Base-by-base conservation (phyloP, 1,284 basidiomycete genomes). In the Trametes sp. region DNA sequence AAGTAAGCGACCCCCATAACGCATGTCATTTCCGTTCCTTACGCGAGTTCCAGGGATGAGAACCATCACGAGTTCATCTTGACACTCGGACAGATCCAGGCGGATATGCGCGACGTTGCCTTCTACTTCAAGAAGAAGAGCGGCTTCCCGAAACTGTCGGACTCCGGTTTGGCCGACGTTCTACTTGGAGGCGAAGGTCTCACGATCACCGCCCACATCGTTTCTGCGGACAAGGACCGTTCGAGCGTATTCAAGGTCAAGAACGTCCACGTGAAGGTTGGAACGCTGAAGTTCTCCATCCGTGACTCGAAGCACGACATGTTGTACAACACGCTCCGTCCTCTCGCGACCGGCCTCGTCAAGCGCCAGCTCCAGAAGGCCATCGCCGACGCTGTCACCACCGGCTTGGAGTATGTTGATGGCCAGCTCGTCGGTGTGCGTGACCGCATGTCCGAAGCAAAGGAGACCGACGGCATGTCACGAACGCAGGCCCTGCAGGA, bases 121-220 rank as follows among this genome's bases (percentile, higher is more conserved):
- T 97, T 98, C 76, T 95, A 91, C 74, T 94, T 93, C 77, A 83
- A 80, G 67, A 91, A 86, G 81, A 93, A 93, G 82, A 82, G 80
- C 0, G 93, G 93, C 5, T 85, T 94, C 71, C 87, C 90, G 11
- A 93, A 91, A 82, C 78, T 98, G 74, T 85, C 80, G 48, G 97
- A 98, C 80, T 89, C 88, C n/a, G 97, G 96, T 68, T 78, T 97
- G 33, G 96, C 96, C 23, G 97, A 98, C 75, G 90, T 98, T 11
- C 75, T 96, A 59, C 80, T 98, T 54, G 92, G 93, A 35, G 96
- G 96, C 24, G 78, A 87, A 57, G 93, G 93, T 2, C 75, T 95
- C 46, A 89, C 84, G 2, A 86, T 83, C 28, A 87, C 83, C 23
- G 84, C 88, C 24, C 85, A 87, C 57, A 81, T 94, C 28, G 84